Conservation (phyloP, 805 yeast species). For the Saccharomyces jurei region DNA sequence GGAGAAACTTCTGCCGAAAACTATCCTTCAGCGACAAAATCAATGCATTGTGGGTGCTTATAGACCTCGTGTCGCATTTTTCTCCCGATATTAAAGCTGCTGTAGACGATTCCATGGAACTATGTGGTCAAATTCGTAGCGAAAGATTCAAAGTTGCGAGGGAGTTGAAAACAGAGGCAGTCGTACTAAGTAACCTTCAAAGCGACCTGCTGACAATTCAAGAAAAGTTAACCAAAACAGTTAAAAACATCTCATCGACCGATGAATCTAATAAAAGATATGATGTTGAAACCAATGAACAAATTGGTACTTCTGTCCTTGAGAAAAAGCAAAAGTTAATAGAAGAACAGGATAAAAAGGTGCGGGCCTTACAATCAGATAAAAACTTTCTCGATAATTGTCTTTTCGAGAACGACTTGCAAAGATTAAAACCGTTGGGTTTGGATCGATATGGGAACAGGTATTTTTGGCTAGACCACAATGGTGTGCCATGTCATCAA, state of each 20-base stretch:
- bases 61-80: slow-evolving; percentile 42
- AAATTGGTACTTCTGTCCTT: slow-evolving; percentile 1
- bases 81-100: slow-evolving; percentile 27
- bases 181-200: slow-evolving; percentile 3
- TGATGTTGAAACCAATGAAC: slow-evolving; percentile 3
- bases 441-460: slow-evolving; percentile 75
- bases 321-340: slow-evolving; percentile 11
- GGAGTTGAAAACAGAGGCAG: slow-evolving; percentile 22
- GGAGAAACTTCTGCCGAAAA: slow-evolving; percentile 47
- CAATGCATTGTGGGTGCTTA: slow-evolving; percentile 50
- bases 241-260: slow-evolving; percentile 15
- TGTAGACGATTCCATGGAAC: slow-evolving; percentile 28
- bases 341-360: slow-evolving; percentile 19
- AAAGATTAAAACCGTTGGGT: slow-evolving; percentile 69
- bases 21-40: slow-evolving; percentile 49
- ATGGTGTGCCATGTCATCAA: slow-evolving; percentile 57
- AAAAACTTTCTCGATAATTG: slow-evolving; percentile 51
- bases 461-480: slow-evolving; percentile 92
- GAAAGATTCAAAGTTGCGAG: slow-evolving; percentile 27
- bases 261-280: slow-evolving; percentile 10
- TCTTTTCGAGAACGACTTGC: slow-evolving; percentile 65
- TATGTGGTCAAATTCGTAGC: slow-evolving; percentile 27
- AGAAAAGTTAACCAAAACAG: slow-evolving; percentile 2
- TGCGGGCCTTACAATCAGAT: slow-evolving; percentile 39
- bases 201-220: slow-evolving; percentile 2